These are phyloP conservation scores for Debaryomyces sp. DNA, from an alignment of 1,139 yeast genomes.

Conservation along the genomic window DNA sequence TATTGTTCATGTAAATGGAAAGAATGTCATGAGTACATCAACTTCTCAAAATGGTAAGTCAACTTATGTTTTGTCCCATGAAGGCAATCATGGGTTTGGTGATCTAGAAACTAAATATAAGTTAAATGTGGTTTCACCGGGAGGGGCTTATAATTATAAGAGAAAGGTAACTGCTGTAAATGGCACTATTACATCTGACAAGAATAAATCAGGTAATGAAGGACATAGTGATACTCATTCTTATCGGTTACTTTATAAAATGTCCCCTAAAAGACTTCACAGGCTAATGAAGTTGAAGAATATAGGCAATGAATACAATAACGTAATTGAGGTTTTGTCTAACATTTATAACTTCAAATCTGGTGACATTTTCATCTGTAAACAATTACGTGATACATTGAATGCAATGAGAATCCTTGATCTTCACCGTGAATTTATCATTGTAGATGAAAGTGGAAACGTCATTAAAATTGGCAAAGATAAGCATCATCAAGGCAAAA, in stretches of 20 bases:
- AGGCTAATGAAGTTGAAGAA: neutral
- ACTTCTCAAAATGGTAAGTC: constrained; percentile 51
- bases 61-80: constrained; percentile 41
- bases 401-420: neutral
- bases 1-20: constrained; percentile 21
- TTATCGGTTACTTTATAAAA: neutral
- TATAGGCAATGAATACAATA: neutral
- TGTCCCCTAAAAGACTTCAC: neutral
- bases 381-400: neutral
- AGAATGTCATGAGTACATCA: constrained; percentile 20
- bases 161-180: constrained; percentile 47
- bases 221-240: neutral
- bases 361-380: neutral
- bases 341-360: neutral
- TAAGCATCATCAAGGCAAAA: neutral
- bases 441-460: neutral
- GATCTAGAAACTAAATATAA: constrained; percentile 40
- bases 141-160: constrained; percentile 30
- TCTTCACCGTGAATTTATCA: neutral
- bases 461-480: neutral
- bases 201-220: constrained; percentile 4
- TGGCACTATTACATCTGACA: constrained; percentile 36
- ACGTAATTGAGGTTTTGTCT: neutral
- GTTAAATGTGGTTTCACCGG: constrained; percentile 29
- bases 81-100: constrained; percentile 58